phyloP scores from a whole-genome alignment of 2,329 filamentous ascomycete species.

The Didymella lethalis region DNA sequence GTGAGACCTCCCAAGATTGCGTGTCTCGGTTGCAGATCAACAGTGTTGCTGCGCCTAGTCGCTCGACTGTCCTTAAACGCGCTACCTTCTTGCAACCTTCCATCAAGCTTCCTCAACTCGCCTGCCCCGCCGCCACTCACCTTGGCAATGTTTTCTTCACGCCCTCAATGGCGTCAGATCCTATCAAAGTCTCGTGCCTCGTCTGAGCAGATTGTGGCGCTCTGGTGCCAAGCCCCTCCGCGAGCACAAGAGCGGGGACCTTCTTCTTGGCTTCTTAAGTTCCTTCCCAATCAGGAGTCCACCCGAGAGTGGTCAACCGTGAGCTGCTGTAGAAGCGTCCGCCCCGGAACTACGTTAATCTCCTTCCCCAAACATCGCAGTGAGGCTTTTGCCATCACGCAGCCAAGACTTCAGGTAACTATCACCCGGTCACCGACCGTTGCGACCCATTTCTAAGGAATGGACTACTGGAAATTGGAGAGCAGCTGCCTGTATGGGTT shows the following conservation, averaged over 20 bases:
- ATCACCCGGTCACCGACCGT: slow-evolving; percentile 21
- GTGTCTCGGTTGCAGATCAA: slow-evolving; percentile 5
- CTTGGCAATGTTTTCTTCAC: slow-evolving; percentile 12
- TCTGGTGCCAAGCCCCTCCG: slow-evolving; percentile 10
- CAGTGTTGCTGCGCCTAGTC: neutral
- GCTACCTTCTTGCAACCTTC: neutral
- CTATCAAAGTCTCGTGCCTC: slow-evolving; percentile 12
- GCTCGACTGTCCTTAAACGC: neutral
- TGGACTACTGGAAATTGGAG: slow-evolving; percentile 8
- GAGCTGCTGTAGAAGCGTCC: slow-evolving; percentile 21
- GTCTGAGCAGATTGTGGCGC: slow-evolving; percentile 29
- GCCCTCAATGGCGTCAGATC: slow-evolving; percentile 1
- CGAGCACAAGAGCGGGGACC: slow-evolving; percentile 17
- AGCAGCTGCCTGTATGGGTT: slow-evolving; percentile 39
- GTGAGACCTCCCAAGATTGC: neutral
- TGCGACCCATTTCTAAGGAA: slow-evolving; percentile 31
- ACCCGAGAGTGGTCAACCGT: slow-evolving; percentile 18
- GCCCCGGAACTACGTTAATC: slow-evolving; percentile 27
- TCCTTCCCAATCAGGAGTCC: slow-evolving; percentile 38
- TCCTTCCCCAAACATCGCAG: slow-evolving; percentile 35
- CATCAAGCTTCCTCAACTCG: slow-evolving; percentile 12
- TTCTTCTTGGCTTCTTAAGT: slow-evolving; percentile 26
- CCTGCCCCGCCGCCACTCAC: slow-evolving; percentile 11
- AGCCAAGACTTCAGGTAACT: slow-evolving; percentile 32
- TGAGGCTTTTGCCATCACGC: slow-evolving; percentile 22